Conservation (phyloP, 495 filamentous ascomycete species). For the Penicillium nucicola region DNA sequence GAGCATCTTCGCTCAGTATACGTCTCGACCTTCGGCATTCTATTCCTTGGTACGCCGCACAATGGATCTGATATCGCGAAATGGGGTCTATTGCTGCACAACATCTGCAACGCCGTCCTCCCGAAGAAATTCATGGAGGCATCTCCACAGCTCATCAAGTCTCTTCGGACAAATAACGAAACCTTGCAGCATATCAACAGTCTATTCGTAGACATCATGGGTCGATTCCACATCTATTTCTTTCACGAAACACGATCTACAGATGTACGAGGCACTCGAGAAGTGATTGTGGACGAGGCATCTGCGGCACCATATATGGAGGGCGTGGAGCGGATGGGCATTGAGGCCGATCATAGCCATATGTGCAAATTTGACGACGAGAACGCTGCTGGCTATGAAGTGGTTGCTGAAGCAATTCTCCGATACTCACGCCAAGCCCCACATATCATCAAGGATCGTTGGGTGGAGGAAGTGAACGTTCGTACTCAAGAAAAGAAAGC, state of each 20-base stretch:
- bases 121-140: conserved; percentile 69
- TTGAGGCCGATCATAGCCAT: conserved; percentile 78
- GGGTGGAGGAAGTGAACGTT: conserved; percentile 60
- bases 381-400: conserved; percentile 69
- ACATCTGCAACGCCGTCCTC: conserved; percentile 66
- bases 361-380: conserved; percentile 85
- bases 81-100: conserved; percentile 72
- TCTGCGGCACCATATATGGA: conserved; percentile 74
- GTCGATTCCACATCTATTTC: conserved; percentile 68
- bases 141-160: conserved; percentile 65
- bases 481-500: conserved; percentile 41
- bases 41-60: conserved; percentile 89
- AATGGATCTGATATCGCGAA: conserved; percentile 72
- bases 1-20: conserved; percentile 75
- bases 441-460: conserved; percentile 55
- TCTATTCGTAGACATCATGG: conserved; percentile 69
- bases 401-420: conserved; percentile 66
- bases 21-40: conserved; percentile 78
- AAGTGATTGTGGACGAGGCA: conserved; percentile 67
- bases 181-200: conserved; percentile 77
- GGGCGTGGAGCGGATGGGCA: conserved; percentile 71
- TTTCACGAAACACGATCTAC: conserved; percentile 70
- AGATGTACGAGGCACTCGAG: conserved; percentile 58
- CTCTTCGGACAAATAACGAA: conserved; percentile 75
- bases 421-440: conserved; percentile 63